Base-by-base conservation (phyloP, 2,329 filamentous ascomycete genomes). In the Neurospora sp. region DNA sequence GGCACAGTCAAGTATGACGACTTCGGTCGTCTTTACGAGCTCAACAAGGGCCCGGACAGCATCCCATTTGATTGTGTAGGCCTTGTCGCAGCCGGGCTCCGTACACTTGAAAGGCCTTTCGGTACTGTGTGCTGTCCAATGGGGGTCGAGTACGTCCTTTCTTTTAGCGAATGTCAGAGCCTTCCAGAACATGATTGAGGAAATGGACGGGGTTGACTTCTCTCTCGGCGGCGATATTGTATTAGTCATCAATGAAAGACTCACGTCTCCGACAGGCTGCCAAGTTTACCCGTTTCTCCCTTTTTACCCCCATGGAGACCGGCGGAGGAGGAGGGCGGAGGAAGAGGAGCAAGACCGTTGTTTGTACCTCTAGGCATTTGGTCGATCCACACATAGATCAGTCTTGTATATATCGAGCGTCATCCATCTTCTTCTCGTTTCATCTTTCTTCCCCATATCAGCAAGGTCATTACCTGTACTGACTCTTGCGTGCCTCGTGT, bases 151-250 rank as follows among this genome's bases (percentile, higher is more conserved):
- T 28, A 3, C 23, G 23, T 28, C 23, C 23, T 28, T 28, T 28
- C 23, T 28, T 28, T 28, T 28, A 28, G 23, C 73, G 93, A 97
- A 80, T 99, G 96, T 99, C 98, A 83, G 96, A 75, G 96, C 96
- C 46, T 99, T 99, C 84, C 93, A 97, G 84, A 99, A 99, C 80
- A 90, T 99, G 81, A 95, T 99, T 76, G 90, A 92, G 77, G 94
- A 98, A 82, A 97, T 99, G 92, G 96, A 99, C 77, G 87, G 97
- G 76, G 92, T 98, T 67, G 96, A 98, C 10, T 23, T 23, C 19
- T 23, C 11, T 28, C 2, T 28, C 3, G 43, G 10, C 43, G n/a
- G 42, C 11, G n/a, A 19, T 6, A 19, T 1, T 19, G 42, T 19
- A 46, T 19, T 3, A 43, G 3, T 43, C 40, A 43, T 46, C 42